Percentiles rank a stretch among this genome's conserved stretches.
These are phyloP conservation scores for Byssoonygena ceratinophila DNA, from an alignment of 2,329 filamentous ascomycete species.

Conservation along the genomic window DNA sequence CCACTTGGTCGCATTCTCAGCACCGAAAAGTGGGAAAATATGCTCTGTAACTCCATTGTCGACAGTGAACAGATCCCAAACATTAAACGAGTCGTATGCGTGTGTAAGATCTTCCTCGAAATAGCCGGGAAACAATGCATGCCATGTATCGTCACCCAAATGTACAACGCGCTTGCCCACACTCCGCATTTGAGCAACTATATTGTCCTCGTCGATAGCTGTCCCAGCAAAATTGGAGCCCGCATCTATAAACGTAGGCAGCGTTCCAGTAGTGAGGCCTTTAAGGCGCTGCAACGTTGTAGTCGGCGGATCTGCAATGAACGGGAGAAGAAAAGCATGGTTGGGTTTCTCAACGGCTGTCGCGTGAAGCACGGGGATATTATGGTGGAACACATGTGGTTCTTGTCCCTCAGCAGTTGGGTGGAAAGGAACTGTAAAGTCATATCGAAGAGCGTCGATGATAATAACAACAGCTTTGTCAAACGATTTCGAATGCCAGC, in stretches of 20 bases:
- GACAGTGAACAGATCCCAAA: conserved; percentile 94
- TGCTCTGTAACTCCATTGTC: conserved; percentile 91
- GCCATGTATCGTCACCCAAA: conserved; percentile 97
- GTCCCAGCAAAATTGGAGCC: conserved; percentile 94
- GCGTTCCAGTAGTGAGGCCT: conserved; percentile 83
- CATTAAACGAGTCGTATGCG: conserved; percentile 94
- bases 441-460: conserved; percentile 89
- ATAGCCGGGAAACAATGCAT: conserved; percentile 81
- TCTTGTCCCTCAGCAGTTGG: conserved; percentile 35
- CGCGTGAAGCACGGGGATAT: conserved; percentile 77
- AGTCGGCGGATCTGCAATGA: conserved; percentile 94
- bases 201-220: conserved; percentile 85
- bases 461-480: conserved; percentile 82
- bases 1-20: conserved; percentile 60
- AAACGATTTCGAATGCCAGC: conserved; percentile 94
- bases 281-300: conserved; percentile 87
- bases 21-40: conserved; percentile 62
- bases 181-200: conserved; percentile 53
- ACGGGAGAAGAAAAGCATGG: conserved; percentile 82
- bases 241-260: conserved; percentile 88
- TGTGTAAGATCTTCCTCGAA: conserved; percentile 78
- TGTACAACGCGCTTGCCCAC: conserved; percentile 74
- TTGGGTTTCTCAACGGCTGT: conserved; percentile 61
- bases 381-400: conserved; percentile 67
- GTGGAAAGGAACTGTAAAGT: conserved; percentile 78